A percentile compares a stretch with the other conserved stretches of the same genome.
Evolutionary conservation across 2,329 filamentous ascomycete genomes (phyloP).

Genomic region (Fusarium hainanense): DNA sequence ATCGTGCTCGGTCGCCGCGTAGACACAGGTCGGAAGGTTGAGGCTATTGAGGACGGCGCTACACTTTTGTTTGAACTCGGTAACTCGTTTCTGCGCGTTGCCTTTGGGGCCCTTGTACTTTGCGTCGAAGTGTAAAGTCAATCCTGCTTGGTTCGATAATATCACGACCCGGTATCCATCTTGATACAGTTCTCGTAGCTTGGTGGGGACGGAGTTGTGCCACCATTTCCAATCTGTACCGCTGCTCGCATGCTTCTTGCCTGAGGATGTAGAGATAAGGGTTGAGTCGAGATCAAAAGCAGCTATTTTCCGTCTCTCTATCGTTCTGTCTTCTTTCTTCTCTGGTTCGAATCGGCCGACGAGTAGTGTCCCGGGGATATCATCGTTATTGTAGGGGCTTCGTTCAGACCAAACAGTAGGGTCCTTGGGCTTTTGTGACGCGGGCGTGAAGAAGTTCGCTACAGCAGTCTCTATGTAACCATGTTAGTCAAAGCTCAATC

Average conservation of each 20-base stretch:
- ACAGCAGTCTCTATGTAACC: slow-evolving; percentile 70
- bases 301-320: slow-evolving; percentile 67
- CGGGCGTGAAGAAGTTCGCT: slow-evolving; percentile 87
- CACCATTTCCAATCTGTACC: slow-evolving; percentile 95
- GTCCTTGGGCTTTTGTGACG: slow-evolving; percentile 85
- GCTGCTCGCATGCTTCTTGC: slow-evolving; percentile 78
- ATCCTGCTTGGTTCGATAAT: slow-evolving; percentile 88
- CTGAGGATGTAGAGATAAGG: slow-evolving; percentile 81
- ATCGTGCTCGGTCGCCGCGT: slow-evolving; percentile 87
- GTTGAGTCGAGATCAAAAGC: slow-evolving; percentile 89
- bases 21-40: slow-evolving; percentile 80
- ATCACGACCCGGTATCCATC: slow-evolving; percentile 82
- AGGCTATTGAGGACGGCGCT: slow-evolving; percentile 75
- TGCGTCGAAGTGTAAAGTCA: slow-evolving; percentile 78
- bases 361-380: slow-evolving; percentile 70
- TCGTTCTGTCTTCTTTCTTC: slow-evolving; percentile 50
- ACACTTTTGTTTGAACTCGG: slow-evolving; percentile 86
- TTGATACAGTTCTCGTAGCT: slow-evolving; percentile 72
- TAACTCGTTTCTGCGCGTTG: slow-evolving; percentile 68
- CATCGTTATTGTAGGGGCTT: slow-evolving; percentile 61
- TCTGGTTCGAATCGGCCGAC: slow-evolving; percentile 75
- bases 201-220: slow-evolving; percentile 75
- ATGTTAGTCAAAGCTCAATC: slow-evolving; percentile 15
- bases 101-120: slow-evolving; percentile 73
- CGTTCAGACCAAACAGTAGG: slow-evolving; percentile 77